phyloP scores from a whole-genome alignment of 768 basidiomycete species.

The Pholiota microspora region DNA sequence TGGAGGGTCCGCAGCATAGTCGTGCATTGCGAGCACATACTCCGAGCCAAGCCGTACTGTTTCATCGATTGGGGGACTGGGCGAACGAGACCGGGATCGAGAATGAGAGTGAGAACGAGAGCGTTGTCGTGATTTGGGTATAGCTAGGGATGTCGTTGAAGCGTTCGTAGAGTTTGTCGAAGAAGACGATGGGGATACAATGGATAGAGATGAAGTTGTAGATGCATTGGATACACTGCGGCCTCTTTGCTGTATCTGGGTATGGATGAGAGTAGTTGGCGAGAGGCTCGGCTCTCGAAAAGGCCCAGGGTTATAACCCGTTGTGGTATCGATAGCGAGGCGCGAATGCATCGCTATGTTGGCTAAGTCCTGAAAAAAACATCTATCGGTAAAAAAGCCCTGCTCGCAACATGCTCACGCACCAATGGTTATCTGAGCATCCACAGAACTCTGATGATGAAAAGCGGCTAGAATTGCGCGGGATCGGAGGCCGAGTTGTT shows the following conservation, averaged over 20 bases:
- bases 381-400: not conserved
- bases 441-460: not conserved
- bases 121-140: conserved; percentile 33
- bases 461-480: not conserved
- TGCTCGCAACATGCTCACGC: not conserved
- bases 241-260: conserved; percentile 25
- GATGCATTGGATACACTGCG: conserved; percentile 58
- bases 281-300: conserved; percentile 29
- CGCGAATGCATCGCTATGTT: conserved; percentile 38
- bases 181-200: conserved; percentile 51
- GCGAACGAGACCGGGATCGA: conserved; percentile 34
- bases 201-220: conserved; percentile 52
- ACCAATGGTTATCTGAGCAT: not conserved
- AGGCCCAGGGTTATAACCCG: conserved; percentile 30
- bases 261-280: conserved; percentile 24
- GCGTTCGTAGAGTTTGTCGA: conserved; percentile 61
- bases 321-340: conserved; percentile 49
- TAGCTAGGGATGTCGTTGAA: conserved; percentile 46
- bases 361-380: conserved; percentile 1
- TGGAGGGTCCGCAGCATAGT: conserved; percentile 72
- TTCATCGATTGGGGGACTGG: conserved; percentile 49
- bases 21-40: conserved; percentile 90
- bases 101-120: conserved; percentile 28
- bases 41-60: conserved; percentile 52
- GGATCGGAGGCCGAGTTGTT: conserved; percentile 1